Conservation (phyloP, 306 rosid genomes). For the Chamaecrista fasciculata region DNA sequence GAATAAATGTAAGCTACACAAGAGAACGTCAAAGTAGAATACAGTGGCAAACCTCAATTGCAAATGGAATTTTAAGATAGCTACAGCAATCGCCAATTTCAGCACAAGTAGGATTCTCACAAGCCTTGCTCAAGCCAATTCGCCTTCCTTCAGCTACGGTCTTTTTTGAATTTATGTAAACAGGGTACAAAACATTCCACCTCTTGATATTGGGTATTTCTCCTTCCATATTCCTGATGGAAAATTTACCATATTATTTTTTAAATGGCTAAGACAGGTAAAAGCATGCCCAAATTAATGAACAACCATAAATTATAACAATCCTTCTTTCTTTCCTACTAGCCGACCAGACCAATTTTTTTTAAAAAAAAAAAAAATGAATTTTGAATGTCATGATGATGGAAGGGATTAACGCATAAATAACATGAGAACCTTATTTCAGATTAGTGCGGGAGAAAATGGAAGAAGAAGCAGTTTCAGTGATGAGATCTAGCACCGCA, state of each 20-base stretch:
- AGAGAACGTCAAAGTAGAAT: background rate
- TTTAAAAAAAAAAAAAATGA: background rate
- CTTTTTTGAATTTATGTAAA: conserved; percentile 83
- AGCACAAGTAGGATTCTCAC: conserved; percentile 80
- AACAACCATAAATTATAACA: background rate
- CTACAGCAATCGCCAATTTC: conserved; percentile 86
- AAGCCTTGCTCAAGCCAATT: conserved; percentile 59
- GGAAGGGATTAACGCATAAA: background rate
- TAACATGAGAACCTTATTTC: background rate
- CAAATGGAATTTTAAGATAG: conserved; percentile 67
- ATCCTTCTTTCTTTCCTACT: background rate
- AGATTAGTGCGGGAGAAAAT: background rate
- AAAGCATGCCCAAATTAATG: background rate
- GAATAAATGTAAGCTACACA: background rate
- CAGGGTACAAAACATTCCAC: conserved; percentile 78
- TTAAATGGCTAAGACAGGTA: background rate
- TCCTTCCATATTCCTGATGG: conserved; percentile 52
- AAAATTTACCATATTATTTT: background rate
- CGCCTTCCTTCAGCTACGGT: conserved; percentile 86
- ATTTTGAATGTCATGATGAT: background rate
- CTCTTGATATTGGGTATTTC: conserved; percentile 59
- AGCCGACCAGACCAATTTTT: no score
- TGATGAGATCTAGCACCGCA: background rate
- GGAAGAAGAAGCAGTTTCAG: background rate
- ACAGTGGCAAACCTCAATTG: conserved; percentile 61